Conservation (phyloP, 176 grass and related monocot genomes). For the Cocos nucifera region DNA sequence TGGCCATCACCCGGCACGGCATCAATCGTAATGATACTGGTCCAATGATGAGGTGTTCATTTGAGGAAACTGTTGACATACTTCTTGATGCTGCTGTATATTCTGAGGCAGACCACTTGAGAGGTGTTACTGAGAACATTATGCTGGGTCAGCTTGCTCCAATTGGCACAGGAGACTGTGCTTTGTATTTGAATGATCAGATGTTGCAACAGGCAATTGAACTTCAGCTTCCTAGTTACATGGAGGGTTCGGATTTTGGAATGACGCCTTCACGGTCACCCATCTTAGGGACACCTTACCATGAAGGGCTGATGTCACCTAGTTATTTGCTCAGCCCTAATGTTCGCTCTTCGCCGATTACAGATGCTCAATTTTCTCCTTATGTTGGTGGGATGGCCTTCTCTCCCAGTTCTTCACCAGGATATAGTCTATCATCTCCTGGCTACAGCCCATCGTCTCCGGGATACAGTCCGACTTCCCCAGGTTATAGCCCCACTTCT, state of each 20-base stretch:
- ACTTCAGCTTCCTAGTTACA: constrained; percentile 81
- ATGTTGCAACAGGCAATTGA: constrained; percentile 95
- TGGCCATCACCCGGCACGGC: constrained; percentile 89
- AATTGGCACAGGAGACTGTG: constrained; percentile 72
- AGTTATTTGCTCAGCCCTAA: constrained; percentile 86
- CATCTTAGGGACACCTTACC: constrained; percentile 68
- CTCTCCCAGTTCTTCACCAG: constrained; percentile 68
- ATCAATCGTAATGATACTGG: constrained; percentile 95
- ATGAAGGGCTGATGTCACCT: constrained; percentile 95
- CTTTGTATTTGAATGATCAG: constrained; percentile 81
- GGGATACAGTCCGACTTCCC: constrained; percentile 38
- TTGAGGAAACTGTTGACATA: constrained; percentile 91
- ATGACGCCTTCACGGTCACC: constrained; percentile 74
- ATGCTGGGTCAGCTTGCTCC: constrained; percentile 94
- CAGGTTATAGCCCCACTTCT: constrained; percentile 17
- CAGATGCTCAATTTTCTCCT: constrained; percentile 81
- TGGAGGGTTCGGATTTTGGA: constrained; percentile 61
- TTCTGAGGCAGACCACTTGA: constrained; percentile 75
- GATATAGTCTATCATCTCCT: constrained; percentile 60
- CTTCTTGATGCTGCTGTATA: constrained; percentile 87
- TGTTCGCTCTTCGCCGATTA: constrained; percentile 74
- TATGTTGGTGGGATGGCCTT: constrained; percentile 90
- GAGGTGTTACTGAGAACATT: constrained; percentile 94
- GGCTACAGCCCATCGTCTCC: constrained; percentile 66
- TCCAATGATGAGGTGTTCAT: constrained; percentile 85